phyloP scores from a whole-genome alignment of 106 monocot species.

The Dendrobium huoshanense region DNA sequence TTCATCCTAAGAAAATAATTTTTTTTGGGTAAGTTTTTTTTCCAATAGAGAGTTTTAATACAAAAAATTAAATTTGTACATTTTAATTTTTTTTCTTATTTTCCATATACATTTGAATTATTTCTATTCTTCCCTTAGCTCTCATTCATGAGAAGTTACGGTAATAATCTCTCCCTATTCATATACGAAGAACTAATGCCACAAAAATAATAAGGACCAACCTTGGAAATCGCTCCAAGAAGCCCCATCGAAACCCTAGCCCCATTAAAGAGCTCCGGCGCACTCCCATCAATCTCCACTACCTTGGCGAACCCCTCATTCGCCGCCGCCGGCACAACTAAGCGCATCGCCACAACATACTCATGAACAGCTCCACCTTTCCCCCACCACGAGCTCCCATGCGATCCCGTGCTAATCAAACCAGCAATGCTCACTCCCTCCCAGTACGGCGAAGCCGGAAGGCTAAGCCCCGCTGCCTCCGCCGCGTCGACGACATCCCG shows the following conservation, averaged over 20 bases:
- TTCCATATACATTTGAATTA: too few relatives aligned
- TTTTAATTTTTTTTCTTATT: too few relatives aligned
- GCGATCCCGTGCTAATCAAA: constrained; percentile 57
- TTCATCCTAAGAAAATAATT: too few relatives aligned
- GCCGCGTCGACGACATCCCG: constrained; percentile 48
- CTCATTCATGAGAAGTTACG: too few relatives aligned
- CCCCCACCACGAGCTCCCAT: constrained; percentile 91
- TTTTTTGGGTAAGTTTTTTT: too few relatives aligned
- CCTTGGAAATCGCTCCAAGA: constrained; percentile 63
- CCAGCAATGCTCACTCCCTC: constrained; percentile 76
- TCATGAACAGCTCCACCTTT: constrained; percentile 68
- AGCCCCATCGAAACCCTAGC: constrained; percentile 63
- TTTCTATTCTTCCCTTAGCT: too few relatives aligned
- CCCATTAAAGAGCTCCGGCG: constrained; percentile 27
- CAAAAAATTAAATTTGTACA: too few relatives aligned
- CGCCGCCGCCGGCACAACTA: constrained; percentile 43
- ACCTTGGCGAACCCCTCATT: constrained; percentile 56
- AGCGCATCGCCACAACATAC: constrained; percentile 36
- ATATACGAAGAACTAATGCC: too few relatives aligned
- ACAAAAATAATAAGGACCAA: background rate
- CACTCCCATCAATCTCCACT: constrained; percentile 17
- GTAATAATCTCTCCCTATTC: too few relatives aligned
- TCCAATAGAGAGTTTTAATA: too few relatives aligned
- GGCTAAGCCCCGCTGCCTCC: constrained; percentile 57
- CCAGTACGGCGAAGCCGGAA: constrained; percentile 75